Conservation (phyloP, 345 rosid genomes). For the Toxicodendron radicans region DNA sequence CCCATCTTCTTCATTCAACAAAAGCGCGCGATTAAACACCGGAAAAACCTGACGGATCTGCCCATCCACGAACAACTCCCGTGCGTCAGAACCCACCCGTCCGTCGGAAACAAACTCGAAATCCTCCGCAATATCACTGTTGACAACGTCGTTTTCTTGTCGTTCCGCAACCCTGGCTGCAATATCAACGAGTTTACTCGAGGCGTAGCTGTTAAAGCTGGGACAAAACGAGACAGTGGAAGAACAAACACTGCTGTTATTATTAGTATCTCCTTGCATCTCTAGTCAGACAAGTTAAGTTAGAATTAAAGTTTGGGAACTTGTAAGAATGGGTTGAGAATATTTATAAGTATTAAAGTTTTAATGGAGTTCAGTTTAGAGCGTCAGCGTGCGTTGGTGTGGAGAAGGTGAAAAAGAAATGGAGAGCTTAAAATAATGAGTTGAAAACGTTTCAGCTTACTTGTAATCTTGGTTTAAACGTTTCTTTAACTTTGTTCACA, state of each 20-base stretch:
- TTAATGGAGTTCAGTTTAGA: too few species aligned
- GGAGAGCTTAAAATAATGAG: too few species aligned
- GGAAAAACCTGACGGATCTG: conserved; percentile 47
- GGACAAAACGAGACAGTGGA: conserved; percentile 54
- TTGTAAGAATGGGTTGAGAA: too few species aligned
- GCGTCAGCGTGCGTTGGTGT: too few species aligned
- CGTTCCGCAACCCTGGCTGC: conserved; percentile 41
- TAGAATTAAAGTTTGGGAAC: too few species aligned
- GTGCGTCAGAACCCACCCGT: conserved; percentile 18
- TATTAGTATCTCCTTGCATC: conserved; percentile 24
- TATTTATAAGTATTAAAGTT: too few species aligned
- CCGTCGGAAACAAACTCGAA: conserved; percentile 54
- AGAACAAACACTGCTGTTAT: neutral
- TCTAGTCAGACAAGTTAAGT: neutral
- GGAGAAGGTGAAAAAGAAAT: too few species aligned
- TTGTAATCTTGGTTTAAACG: neutral
- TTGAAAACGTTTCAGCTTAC: too few species aligned
- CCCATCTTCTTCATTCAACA: conserved; percentile 16
- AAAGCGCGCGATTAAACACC: conserved; percentile 57
- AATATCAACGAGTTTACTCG: conserved; percentile 29
- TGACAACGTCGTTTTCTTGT: conserved; percentile 14
- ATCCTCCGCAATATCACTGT: conserved; percentile 34
- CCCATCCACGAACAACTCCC: conserved; percentile 16
- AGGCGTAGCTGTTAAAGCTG: conserved; percentile 71
- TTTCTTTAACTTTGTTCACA: neutral